These are phyloP conservation scores for Thelonectria olida DNA, from an alignment of 2,329 filamentous ascomycete genomes.

Conservation along the genomic window DNA sequence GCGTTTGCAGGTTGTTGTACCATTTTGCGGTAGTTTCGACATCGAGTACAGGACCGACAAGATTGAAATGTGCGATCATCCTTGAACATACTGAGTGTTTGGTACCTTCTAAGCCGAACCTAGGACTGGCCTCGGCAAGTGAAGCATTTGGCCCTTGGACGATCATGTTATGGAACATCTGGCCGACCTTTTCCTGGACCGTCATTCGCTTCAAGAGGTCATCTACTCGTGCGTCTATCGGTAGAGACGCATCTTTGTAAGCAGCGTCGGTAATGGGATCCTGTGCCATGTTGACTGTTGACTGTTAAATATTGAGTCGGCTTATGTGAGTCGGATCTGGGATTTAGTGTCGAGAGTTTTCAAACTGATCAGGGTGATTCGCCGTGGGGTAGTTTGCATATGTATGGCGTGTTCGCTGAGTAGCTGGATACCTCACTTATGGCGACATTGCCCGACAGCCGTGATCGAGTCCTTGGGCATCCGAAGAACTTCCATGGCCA, in stretches of 20 bases:
- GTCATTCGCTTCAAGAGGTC: constrained; percentile 11
- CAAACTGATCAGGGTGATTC: no score
- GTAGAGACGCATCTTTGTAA: neutral
- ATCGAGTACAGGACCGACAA: constrained; percentile 52
- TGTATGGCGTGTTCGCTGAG: neutral
- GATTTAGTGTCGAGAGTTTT: no score
- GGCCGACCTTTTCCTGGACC: constrained; percentile 40
- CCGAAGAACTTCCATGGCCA: neutral
- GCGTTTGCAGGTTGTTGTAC: constrained; percentile 51
- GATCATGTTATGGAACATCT: constrained; percentile 53
- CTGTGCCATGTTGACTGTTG: no score
- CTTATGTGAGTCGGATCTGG: no score
- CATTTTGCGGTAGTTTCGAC: constrained; percentile 47
- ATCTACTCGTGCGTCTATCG: neutral
- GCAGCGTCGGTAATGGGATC: neutral
- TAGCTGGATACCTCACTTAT: no score
- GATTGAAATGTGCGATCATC: constrained; percentile 54
- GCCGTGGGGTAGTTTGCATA: no score
- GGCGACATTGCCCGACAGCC: neutral
- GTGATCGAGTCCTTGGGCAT: neutral
- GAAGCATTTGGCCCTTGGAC: constrained; percentile 37
- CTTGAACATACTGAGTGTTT: constrained; percentile 10
- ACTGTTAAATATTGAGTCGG: no score
- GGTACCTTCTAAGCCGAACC: constrained; percentile 6
- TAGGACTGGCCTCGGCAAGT: constrained; percentile 18